Conservation (phyloP, 352 stramenopile species). For the Plasmopara muralis region DNA sequence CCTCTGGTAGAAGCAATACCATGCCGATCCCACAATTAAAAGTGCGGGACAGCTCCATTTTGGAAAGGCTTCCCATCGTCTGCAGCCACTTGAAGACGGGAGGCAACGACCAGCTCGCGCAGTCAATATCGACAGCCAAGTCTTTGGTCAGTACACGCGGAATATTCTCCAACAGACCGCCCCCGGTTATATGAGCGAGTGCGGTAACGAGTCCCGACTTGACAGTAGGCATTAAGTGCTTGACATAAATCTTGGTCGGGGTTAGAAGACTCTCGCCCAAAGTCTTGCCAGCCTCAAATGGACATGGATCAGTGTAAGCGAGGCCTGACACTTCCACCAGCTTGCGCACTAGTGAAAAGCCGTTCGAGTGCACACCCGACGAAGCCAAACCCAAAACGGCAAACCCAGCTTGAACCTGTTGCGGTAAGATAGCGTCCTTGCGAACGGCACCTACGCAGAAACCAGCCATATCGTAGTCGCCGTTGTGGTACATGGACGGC, state of each 20-base stretch:
- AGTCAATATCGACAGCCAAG: constrained; percentile 91
- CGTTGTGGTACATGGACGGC: constrained; percentile 97
- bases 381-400: constrained; percentile 93
- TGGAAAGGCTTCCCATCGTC: constrained; percentile 86
- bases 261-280: constrained; percentile 93
- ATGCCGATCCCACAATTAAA: constrained; percentile 99
- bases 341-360: constrained; percentile 97
- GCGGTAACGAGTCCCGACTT: constrained; percentile 84
- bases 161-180: constrained; percentile 97
- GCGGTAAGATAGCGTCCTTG: constrained; percentile 75
- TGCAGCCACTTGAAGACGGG: constrained; percentile 98
- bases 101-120: constrained; percentile 84
- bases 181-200: constrained; percentile 98
- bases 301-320: constrained; percentile 66
- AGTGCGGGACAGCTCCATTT: constrained; percentile 94
- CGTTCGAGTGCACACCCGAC: constrained; percentile 97
- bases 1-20: constrained; percentile 92
- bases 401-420: constrained; percentile 87
- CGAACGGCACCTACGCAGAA: constrained; percentile 96
- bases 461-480: constrained; percentile 98
- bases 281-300: constrained; percentile 74
- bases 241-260: constrained; percentile 98
- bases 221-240: constrained; percentile 76
- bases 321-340: constrained; percentile 90
- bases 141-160: constrained; percentile 92